Conservation (phyloP, 1,284 basidiomycete species). For the Apiotrichum brassicae region DNA sequence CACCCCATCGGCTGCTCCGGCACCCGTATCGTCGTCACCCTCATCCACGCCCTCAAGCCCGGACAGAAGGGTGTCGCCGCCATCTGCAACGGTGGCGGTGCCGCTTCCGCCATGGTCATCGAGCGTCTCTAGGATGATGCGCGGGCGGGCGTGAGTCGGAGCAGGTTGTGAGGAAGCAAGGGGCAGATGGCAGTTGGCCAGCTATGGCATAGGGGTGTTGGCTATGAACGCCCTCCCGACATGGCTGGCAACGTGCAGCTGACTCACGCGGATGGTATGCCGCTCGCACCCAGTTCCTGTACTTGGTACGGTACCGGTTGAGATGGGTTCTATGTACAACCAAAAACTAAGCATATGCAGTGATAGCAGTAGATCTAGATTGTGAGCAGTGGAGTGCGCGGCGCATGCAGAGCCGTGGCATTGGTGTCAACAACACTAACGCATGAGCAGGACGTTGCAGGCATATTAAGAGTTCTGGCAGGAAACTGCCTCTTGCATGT, state of each 20-base stretch:
- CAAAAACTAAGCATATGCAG: conserved; percentile 1
- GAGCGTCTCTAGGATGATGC: conserved; percentile 60
- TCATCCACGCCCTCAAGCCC: conserved; percentile 84
- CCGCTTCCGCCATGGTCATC: conserved; percentile 81
- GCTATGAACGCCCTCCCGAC: too few species aligned
- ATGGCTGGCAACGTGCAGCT: neutral
- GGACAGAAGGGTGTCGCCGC: conserved; percentile 96
- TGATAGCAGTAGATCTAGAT: neutral
- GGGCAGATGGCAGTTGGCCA: neutral
- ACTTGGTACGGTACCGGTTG: neutral
- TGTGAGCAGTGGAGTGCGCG: neutral
- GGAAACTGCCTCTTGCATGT: too few species aligned
- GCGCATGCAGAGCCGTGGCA: too few species aligned
- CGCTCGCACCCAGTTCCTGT: conserved; percentile 1
- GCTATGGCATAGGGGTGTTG: too few species aligned
- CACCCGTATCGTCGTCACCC: conserved; percentile 87
- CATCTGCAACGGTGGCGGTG: conserved; percentile 97
- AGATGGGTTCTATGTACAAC: neutral
- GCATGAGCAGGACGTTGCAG: too few species aligned
- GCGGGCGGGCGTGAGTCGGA: conserved; percentile 4
- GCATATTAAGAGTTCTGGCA: too few species aligned
- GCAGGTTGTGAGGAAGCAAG: neutral
- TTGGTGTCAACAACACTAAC: too few species aligned
- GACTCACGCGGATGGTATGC: neutral
- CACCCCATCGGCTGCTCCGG: conserved; percentile 95